Base-by-base conservation (phyloP, 352 stramenopile genomes). In the Phytophthora meadii region DNA sequence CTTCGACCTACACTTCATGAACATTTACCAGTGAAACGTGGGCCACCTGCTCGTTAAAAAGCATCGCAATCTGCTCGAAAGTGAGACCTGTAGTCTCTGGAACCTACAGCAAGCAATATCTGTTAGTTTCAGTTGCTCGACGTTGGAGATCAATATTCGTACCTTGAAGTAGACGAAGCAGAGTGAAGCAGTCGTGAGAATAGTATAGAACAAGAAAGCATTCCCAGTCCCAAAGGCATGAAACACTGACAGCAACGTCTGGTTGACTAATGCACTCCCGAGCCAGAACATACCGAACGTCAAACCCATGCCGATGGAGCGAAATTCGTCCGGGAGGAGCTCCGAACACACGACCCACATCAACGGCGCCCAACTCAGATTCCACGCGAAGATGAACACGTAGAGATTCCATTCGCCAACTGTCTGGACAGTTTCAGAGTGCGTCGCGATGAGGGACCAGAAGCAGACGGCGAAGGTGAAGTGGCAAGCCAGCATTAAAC, bases 291-390 rank as follows among this genome's bases (percentile, higher is more conserved):
- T 72, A 0, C 81, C 81, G n/a, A 92, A 92, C 22, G 77, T 89
- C 45, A 90, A 49, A 4, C 83, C 83, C 83, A 92, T 90, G 51
- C 79, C 79, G 12, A 90, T 70, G 15, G 83, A 92, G n/a, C 83
- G 79, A 41, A 88, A 66, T n/a, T 89, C 80, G 52, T 89, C 76
- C 4, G 81, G 79, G 3, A 92, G 66, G 11, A 92, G 34, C 47
- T 90, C 83, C 7, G 80, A 84, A 61, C 83, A 88, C 39, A 90
- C 72, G 51, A 92, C 83, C 78, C 79, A 89, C 83, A 92, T 92
- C 48, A 90, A 64, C 34, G 83, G 83, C 4, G 83, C 80, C 83
- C 81, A 92, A 59, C 83, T 92, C 24, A 90, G 53, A 54, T 92
- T 92, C 81, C 83, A 90, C 22, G 81, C 80, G 46, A 79, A 92